Conservation (phyloP, 139 green algal genomes). For the Coelastrella sp. region DNA sequence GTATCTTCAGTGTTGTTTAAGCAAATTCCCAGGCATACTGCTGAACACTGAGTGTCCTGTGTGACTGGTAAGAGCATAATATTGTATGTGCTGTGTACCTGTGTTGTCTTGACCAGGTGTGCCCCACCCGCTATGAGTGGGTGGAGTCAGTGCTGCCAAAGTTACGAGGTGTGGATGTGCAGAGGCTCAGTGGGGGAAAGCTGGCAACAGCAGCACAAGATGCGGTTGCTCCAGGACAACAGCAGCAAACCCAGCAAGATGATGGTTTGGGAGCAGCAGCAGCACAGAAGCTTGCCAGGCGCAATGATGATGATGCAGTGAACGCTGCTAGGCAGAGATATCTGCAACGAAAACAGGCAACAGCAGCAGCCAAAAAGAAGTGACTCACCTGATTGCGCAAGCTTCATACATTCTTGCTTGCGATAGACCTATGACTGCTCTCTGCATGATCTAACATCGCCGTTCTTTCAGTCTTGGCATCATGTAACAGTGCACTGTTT, state of each 20-base stretch:
- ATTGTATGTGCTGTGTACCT: background rate
- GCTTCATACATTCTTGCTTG: too few species aligned
- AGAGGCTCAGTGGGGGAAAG: slow-evolving; percentile 73
- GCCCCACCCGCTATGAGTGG: slow-evolving; percentile 79
- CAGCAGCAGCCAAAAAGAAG: background rate
- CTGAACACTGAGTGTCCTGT: background rate
- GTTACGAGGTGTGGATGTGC: slow-evolving; percentile 78
- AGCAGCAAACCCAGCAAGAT: background rate
- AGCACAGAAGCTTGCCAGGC: slow-evolving; percentile 41
- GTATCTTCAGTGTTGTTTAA: too few species aligned
- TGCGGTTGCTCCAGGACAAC: slow-evolving; percentile 26
- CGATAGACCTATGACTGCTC: background rate
- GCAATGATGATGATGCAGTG: slow-evolving; percentile 71
- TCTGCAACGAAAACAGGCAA: slow-evolving; percentile 71
- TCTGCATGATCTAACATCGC: background rate
- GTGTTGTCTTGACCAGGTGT: slow-evolving; percentile 73
- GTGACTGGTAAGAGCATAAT: too few species aligned
- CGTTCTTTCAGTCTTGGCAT: too few species aligned
- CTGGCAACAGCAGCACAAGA: slow-evolving; percentile 17
- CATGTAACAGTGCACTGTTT: too few species aligned
- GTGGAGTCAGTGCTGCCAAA: slow-evolving; percentile 77
- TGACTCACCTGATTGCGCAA: background rate
- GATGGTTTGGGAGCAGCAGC: background rate
- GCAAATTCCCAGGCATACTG: background rate
- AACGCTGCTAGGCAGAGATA: slow-evolving; percentile 78